Conservation (phyloP, 2,329 filamentous ascomycete species). For the Aureobasidium sp. region DNA sequence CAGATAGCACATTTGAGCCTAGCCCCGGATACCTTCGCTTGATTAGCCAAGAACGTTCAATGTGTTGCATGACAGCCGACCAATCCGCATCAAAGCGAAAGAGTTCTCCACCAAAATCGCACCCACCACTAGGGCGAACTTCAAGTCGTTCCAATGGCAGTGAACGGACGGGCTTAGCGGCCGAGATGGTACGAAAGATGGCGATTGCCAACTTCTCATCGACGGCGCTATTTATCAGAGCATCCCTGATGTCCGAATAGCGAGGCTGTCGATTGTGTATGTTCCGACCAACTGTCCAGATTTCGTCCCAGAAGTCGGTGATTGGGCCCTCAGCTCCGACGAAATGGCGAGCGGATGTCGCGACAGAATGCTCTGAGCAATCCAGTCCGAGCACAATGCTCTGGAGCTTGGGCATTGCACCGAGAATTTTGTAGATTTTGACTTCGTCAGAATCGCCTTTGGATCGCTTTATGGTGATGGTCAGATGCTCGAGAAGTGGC, state of each 20-base stretch:
- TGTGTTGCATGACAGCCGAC: background rate
- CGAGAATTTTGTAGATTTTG: background rate
- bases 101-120: background rate
- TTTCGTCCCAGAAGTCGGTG: background rate
- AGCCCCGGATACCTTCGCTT: background rate
- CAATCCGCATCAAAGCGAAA: background rate
- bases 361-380: background rate
- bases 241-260: background rate
- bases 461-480: background rate
- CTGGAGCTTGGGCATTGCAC: background rate
- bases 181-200: background rate
- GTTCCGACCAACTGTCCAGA: background rate
- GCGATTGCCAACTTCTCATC: background rate
- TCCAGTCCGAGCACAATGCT: background rate
- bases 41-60: background rate
- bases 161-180: background rate
- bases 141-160: background rate
- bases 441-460: background rate
- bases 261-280: background rate
- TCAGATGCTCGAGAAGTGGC: background rate
- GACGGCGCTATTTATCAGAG: background rate
- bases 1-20: background rate
- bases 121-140: background rate
- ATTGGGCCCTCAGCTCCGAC: background rate
- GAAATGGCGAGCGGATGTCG: background rate